Percentiles rank a stretch among this genome's conserved stretches.
Evolutionary conservation across 78 protist genomes (phyloP).

Genomic region (Guillardia theta): DNA sequence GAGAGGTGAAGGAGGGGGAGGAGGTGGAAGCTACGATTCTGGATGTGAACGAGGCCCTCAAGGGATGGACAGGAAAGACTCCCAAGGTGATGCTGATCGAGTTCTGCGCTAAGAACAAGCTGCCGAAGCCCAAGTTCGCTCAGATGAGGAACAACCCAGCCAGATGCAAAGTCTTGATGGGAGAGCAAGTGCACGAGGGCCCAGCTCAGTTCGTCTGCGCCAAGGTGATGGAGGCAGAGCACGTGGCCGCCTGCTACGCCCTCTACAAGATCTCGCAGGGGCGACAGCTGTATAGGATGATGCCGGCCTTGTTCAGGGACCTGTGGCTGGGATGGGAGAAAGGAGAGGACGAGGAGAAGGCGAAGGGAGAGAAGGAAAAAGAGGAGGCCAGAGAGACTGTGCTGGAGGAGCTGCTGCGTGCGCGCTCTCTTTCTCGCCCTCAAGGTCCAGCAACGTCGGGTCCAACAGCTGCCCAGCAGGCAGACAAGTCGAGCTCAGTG

Average conservation of each 20-base stretch:
- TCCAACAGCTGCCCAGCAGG: not conserved
- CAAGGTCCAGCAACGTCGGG: too few species aligned
- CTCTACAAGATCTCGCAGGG: not conserved
- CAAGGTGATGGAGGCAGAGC: not conserved
- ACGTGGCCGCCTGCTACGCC: not conserved
- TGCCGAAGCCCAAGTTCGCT: not conserved
- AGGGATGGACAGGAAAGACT: too few species aligned
- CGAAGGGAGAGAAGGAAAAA: not conserved
- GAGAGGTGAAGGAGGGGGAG: too few species aligned
- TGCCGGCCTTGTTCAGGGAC: not conserved
- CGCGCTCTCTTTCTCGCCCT: not conserved
- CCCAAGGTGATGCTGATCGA: not conserved
- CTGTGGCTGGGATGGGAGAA: slow-evolving; percentile 8
- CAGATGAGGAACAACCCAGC: too few species aligned
- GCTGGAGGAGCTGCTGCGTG: not conserved
- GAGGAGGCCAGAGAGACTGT: too few species aligned
- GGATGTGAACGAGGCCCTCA: too few species aligned
- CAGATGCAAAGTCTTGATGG: too few species aligned
- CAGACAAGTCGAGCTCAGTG: not conserved
- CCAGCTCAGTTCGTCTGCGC: not conserved
- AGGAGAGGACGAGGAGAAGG: not conserved
- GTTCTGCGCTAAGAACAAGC: not conserved
- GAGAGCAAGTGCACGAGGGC: not conserved
- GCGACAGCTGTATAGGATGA: not conserved
- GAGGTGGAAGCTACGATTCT: too few species aligned